Percentiles rank a stretch among this genome's conserved stretches.
These are phyloP conservation scores for sorghum (Sorghum bicolor) DNA, from an alignment of 176 grass and related monocot species.

Conservation along the genomic window Sorghum_bicolor_NCBIv3 NC_012870.2:3714501-3715000, in stretches of 20 bases:
- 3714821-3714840: not conserved
- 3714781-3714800: not conserved
- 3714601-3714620: not conserved
- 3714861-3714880: constrained; percentile 7
- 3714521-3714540: too few relatives aligned
- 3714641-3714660: not conserved
- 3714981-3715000: constrained; percentile 46
- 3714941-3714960: constrained; percentile 29
- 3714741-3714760: not conserved
- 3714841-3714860: not conserved
- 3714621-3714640: not conserved
- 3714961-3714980: constrained; percentile 29
- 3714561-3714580: not conserved
- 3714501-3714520: too few relatives aligned
- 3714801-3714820: not conserved
- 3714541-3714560: not conserved
- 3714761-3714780: not conserved
- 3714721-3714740: not conserved
- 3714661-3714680: not conserved
- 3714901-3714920: not conserved
- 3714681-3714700: not conserved
- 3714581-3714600: not conserved
- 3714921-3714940: not conserved
- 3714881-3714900: constrained; percentile 9
- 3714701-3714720: not conserved